Percentiles rank a stretch among this genome's conserved stretches.
phyloP scores from a whole-genome alignment of 495 filamentous ascomycete genomes.

The Talaromyces trachyspermus region DNA sequence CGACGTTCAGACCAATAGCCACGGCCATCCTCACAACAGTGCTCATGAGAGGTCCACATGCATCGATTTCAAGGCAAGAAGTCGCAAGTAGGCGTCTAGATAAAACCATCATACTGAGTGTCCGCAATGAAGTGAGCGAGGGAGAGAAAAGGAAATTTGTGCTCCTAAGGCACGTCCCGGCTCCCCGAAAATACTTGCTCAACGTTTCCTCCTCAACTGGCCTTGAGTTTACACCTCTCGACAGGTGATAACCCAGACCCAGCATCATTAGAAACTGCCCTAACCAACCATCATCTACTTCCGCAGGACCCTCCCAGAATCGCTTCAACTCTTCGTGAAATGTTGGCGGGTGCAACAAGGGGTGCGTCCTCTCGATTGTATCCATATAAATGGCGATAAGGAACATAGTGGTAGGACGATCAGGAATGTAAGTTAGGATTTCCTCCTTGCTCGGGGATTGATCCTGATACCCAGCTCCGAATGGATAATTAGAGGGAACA shows the following conservation, averaged over 20 bases:
- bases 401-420: background rate
- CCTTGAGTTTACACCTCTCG: background rate
- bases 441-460: background rate
- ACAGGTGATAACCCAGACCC: background rate
- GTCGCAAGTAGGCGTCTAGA: conserved; percentile 1
- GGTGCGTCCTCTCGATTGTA: conserved; percentile 5
- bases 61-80: conserved; percentile 1
- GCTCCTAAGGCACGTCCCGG: conserved; percentile 6
- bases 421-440: conserved; percentile 3
- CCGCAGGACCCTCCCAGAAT: conserved; percentile 1
- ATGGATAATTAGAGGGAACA: conserved; percentile 3
- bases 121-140: conserved; percentile 2
- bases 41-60: conserved; percentile 2
- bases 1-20: conserved; percentile 2
- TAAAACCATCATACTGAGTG: conserved; percentile 7
- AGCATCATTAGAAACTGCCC: conserved; percentile 7
- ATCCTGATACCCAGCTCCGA: background rate
- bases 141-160: background rate
- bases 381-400: conserved; percentile 5
- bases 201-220: background rate
- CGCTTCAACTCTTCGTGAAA: conserved; percentile 3
- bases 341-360: conserved; percentile 2
- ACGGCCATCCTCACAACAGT: background rate
- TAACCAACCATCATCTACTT: conserved; percentile 4
- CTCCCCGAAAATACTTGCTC: conserved; percentile 3